Conservation (phyloP, 331 rosid genomes). For the Ulmus americana region DNA sequence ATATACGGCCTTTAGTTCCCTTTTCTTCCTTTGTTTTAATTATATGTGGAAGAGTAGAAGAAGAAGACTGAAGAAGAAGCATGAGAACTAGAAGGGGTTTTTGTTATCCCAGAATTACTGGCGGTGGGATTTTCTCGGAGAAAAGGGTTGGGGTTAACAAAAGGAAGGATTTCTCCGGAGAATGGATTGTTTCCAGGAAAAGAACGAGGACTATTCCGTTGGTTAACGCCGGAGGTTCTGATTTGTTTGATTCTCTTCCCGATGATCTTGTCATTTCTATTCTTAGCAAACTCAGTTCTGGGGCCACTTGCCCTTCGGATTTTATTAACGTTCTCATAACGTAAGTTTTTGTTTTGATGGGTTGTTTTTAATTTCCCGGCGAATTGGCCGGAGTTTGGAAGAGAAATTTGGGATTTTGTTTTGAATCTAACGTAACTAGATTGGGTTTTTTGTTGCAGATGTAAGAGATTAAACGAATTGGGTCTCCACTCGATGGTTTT, state of each 20-base stretch:
- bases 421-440: constrained; percentile 14
- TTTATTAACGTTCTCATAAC: constrained; percentile 58
- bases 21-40: constrained; percentile 14
- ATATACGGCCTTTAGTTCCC: constrained; percentile 28
- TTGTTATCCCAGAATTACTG: constrained; percentile 42
- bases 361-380: neutral
- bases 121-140: constrained; percentile 4
- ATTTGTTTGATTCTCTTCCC: constrained; percentile 66
- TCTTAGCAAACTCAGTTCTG: constrained; percentile 61
- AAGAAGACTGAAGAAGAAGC: neutral
- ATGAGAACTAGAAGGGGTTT: constrained; percentile 85
- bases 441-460: constrained; percentile 39
- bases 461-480: constrained; percentile 65
- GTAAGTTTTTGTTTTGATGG: constrained; percentile 28
- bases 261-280: constrained; percentile 77
- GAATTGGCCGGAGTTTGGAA: neutral
- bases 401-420: neutral
- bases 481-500: constrained; percentile 55
- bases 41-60: neutral
- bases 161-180: constrained; percentile 26
- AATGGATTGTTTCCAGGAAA: constrained; percentile 32
- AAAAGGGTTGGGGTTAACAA: constrained; percentile 20
- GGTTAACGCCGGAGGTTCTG: constrained; percentile 8
- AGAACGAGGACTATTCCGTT: constrained; percentile 29
- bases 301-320: constrained; percentile 59